Evolutionary conservation across 2,329 filamentous ascomycete genomes (phyloP), one percentile per base, ranked within the genome.

Genomic region (Metarhizium rileyi): DNA sequence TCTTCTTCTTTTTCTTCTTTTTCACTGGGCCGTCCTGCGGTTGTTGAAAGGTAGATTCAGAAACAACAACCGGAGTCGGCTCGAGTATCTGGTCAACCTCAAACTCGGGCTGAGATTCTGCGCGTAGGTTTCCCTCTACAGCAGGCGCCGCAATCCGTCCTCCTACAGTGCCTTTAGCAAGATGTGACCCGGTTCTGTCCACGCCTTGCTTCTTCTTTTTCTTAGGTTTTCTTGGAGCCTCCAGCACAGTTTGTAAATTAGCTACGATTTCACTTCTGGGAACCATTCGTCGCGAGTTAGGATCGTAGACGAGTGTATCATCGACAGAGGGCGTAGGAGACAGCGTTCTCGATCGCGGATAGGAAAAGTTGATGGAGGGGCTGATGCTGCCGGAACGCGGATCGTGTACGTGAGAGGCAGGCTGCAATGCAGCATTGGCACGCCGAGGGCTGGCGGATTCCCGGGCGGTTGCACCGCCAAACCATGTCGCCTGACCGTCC

Each of bases 241-340:
- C 65, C 23, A 65, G 60, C 4, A 72, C 58, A 28, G 59, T 64
- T 48, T 73, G 68, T 46, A 76, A 71, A 42, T 65, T 65, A 46
- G 63, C 71, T 55, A 69, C 43, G 18, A 77, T 54, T 25, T 76
- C 67, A 5, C 61, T 62, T 47, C 55, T 72, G 3, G 75, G 72
- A 3, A 84, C 70, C 71, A 83, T 81, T 52, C 81, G 76, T 55
- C 81, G 73, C 16, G 81, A 82, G 56, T 84, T 83, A n/a, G 80
- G 72, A 54, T 84, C 81, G 57, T 82, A 81, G 44, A 85, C 76
- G 62, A 86, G 57, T 28, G 68, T 62, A 40, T 72, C 67, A 35
- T 52, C 53, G 40, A 47, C 20, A 40, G 69, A 49, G 2, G 55
- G 49, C 4, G 66, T 49, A 30, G 55, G 51, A 14, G 47, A 52